Base-by-base conservation (phyloP, 129 eudicot species). In the Flaveria linearis region DNA sequence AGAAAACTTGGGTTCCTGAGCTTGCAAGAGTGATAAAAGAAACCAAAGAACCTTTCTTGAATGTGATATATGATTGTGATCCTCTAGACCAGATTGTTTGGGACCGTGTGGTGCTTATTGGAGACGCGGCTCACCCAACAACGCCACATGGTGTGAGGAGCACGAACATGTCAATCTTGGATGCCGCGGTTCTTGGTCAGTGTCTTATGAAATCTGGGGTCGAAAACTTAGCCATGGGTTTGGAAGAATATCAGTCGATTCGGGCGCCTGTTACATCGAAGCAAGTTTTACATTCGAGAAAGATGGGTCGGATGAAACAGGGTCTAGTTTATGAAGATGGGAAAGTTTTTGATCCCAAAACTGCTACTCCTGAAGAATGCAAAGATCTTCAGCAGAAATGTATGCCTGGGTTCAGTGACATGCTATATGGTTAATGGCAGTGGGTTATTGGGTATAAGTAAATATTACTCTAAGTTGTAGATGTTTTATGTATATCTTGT, bases 81-180 rank as follows among this genome's bases (percentile, higher is more conserved):
- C 98, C 98, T 51, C 36, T 90, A 17, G 76, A 85, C 18, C 84
- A 65, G 58, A 50, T 90, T 33, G 61, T 75, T 76, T 93, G 98
- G 98, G 89, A 85, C 82, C 85, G 85, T 71, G 95, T 93, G 50
- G 90, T 90, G 28, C 78, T 93, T 73, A 58, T 86, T 46, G 98
- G 98, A 74, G 98, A 93, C 53, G 95, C 95, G 16, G 95, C 98
- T 79, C 96, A 93, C 74, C 98, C 96, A 7, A 86, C 94, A 39
- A 93, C 96, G 1, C 98, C 98, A 66, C 98, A 93, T 18, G 96
- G 98, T 22, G 39, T 88, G 45, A 74, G 98, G 79, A 90, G 98
- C 88, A 93, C 98, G 70, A 93, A 93, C 86, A 93, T 90, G 98
- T 88, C 98, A 50, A 72, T 93, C 47, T 50, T 88, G 49, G 98